phyloP scores from a whole-genome alignment of 108 stramenopile genomes.

The Nitzschia sp. region DNA sequence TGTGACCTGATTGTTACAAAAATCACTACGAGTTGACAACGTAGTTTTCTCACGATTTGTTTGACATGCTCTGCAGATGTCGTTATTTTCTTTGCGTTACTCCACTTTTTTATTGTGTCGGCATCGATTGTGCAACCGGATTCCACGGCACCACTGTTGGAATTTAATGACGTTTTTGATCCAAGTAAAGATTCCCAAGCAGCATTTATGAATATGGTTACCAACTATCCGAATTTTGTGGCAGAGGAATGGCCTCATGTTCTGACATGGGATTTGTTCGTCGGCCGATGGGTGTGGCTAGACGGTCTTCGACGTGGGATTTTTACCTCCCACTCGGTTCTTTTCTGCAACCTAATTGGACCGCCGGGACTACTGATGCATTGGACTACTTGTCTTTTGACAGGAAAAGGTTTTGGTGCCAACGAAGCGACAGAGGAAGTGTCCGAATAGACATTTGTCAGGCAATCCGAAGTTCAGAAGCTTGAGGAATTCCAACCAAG shows the following conservation, averaged over 20 bases:
- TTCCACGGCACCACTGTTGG: slow-evolving; percentile 77
- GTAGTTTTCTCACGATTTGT: too few relatives aligned
- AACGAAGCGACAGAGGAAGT: slow-evolving; percentile 40
- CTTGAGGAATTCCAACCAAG: too few relatives aligned
- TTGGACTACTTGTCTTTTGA: slow-evolving; percentile 67
- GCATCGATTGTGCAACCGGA: slow-evolving; percentile 62
- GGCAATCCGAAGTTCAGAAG: too few relatives aligned
- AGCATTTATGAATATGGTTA: slow-evolving; percentile 85
- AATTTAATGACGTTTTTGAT: slow-evolving; percentile 89
- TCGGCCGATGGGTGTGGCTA: slow-evolving; percentile 89
- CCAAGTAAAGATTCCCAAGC: slow-evolving; percentile 75
- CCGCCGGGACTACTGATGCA: slow-evolving; percentile 88
- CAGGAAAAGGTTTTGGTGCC: slow-evolving; percentile 58
- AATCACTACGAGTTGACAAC: neutral
- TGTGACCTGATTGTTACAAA: too few relatives aligned
- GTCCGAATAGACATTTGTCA: too few relatives aligned
- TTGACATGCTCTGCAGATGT: slow-evolving; percentile 39
- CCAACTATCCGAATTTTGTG: slow-evolving; percentile 87
- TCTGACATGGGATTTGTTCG: slow-evolving; percentile 91
- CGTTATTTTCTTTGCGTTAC: slow-evolving; percentile 57
- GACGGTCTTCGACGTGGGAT: slow-evolving; percentile 81
- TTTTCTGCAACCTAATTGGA: slow-evolving; percentile 87
- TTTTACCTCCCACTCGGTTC: slow-evolving; percentile 78
- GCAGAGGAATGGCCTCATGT: slow-evolving; percentile 90
- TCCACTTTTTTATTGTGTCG: slow-evolving; percentile 82